phyloP scores from a whole-genome alignment of 1,139 yeast species.

The Yamadazyma dendronema region DNA sequence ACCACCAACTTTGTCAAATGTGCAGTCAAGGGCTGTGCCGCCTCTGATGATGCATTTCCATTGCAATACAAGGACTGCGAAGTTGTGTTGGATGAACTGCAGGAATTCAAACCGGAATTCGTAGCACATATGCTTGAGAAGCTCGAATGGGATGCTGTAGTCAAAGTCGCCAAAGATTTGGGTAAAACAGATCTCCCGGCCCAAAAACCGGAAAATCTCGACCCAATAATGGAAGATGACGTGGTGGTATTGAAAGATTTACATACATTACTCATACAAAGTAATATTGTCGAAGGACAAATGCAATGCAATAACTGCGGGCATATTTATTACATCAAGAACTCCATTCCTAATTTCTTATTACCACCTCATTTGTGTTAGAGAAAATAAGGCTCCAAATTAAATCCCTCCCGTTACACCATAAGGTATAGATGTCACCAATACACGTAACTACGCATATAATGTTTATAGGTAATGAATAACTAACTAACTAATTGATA shows the following conservation, averaged over 20 bases:
- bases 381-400: too few species aligned
- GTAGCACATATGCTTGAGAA: conserved; percentile 74
- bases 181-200: conserved; percentile 67
- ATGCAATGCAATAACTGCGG: conserved; percentile 87
- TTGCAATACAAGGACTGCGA: conserved; percentile 69
- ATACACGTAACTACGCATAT: too few species aligned
- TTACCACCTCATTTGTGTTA: conserved; percentile 81
- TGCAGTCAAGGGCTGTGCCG: conserved; percentile 79
- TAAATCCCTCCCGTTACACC: too few species aligned
- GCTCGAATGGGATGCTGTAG: conserved; percentile 83
- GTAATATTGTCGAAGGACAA: conserved; percentile 82
- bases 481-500: too few species aligned
- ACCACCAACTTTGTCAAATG: conserved; percentile 96
- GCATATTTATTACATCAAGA: conserved; percentile 86
- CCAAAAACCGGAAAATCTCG: conserved; percentile 58
- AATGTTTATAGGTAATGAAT: neutral
- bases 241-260: conserved; percentile 67
- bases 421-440: too few species aligned
- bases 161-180: conserved; percentile 72
- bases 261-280: conserved; percentile 77
- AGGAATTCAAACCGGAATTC: conserved; percentile 82
- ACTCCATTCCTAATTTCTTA: conserved; percentile 89
- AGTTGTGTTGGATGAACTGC: conserved; percentile 76
- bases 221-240: conserved; percentile 56
- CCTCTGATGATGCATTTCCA: conserved; percentile 78